These are phyloP conservation scores for Penicillium expansum DNA, from an alignment of 2,329 filamentous ascomycete genomes.

Conservation along the genomic window DNA sequence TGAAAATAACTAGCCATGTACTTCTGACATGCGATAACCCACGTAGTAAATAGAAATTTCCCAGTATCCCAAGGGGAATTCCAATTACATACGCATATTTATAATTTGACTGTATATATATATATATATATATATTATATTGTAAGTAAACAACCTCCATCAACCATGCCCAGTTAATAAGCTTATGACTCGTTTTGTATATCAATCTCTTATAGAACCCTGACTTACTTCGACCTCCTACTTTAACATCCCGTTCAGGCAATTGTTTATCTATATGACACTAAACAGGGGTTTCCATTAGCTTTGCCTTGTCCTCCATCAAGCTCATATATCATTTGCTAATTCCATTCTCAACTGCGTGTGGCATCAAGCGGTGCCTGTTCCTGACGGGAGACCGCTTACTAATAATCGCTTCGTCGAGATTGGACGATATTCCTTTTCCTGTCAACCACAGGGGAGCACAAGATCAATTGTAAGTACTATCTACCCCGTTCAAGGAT, in stretches of 20 bases:
- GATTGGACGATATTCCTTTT: not conserved
- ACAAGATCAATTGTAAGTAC: constrained; percentile 6
- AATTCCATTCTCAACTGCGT: not conserved
- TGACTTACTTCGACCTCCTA: not conserved
- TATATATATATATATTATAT: not conserved
- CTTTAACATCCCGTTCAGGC: not conserved
- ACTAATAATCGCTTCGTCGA: not conserved
- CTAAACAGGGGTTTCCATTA: not conserved
- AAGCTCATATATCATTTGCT: not conserved
- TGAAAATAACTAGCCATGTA: not conserved
- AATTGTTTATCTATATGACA: not conserved
- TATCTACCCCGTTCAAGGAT: not conserved
- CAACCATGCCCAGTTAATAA: no score
- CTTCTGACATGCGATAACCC: not conserved
- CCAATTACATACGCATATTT: not conserved
- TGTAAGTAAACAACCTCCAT: no score
- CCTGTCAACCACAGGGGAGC: not conserved
- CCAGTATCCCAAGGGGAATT: not conserved
- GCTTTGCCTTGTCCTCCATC: not conserved
- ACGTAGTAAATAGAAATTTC: not conserved
- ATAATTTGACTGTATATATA: not conserved
- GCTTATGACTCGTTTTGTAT: no score
- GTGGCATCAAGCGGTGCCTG: constrained; percentile 1
- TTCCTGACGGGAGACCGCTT: constrained; percentile 1
- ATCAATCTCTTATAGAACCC: not conserved